phyloP scores from a whole-genome alignment of 2,329 filamentous ascomycete species.

The Aureobasidium subglaciale region DNA sequence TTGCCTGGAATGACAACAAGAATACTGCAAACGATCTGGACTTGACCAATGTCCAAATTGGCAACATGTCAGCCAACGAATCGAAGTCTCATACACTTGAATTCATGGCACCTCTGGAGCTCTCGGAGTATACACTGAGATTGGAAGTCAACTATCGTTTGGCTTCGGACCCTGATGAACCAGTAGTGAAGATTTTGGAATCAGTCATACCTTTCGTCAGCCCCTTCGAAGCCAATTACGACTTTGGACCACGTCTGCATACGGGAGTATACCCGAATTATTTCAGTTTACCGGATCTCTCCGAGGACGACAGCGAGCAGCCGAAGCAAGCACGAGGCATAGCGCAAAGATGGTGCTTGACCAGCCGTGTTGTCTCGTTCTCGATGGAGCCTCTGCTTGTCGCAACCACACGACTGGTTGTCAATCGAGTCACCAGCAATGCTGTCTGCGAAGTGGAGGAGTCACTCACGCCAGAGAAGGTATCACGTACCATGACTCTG shows the following conservation, averaged over 20 bases:
- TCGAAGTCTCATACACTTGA: constrained; percentile 27
- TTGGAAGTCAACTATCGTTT: constrained; percentile 74
- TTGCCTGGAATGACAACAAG: constrained; percentile 27
- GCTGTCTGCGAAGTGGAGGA: constrained; percentile 45
- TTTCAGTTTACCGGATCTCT: constrained; percentile 52
- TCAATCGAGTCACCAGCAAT: constrained; percentile 55
- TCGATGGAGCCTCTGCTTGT: constrained; percentile 56
- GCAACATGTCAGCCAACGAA: not conserved
- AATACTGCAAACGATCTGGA: constrained; percentile 14
- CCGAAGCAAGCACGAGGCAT: constrained; percentile 47
- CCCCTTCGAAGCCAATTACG: constrained; percentile 88
- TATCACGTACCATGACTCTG: not conserved
- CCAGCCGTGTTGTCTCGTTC: constrained; percentile 67
- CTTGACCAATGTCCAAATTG: constrained; percentile 1
- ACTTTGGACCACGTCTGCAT: constrained; percentile 73
- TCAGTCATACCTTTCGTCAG: constrained; percentile 66
- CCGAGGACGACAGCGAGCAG: constrained; percentile 23
- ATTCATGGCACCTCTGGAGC: constrained; percentile 43
- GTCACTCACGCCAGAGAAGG: not conserved
- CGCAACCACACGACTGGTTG: constrained; percentile 57
- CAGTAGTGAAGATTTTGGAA: constrained; percentile 65
- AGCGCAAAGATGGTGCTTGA: constrained; percentile 72
- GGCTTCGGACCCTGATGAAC: constrained; percentile 69
- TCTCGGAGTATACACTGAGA: constrained; percentile 38
- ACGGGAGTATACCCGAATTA: constrained; percentile 77